A percentile compares a stretch with the other conserved stretches of the same genome.
These are phyloP conservation scores for Cryptosporidium meleagridis DNA, from an alignment of 169 alveolate species.

Conservation along the genomic window DNA sequence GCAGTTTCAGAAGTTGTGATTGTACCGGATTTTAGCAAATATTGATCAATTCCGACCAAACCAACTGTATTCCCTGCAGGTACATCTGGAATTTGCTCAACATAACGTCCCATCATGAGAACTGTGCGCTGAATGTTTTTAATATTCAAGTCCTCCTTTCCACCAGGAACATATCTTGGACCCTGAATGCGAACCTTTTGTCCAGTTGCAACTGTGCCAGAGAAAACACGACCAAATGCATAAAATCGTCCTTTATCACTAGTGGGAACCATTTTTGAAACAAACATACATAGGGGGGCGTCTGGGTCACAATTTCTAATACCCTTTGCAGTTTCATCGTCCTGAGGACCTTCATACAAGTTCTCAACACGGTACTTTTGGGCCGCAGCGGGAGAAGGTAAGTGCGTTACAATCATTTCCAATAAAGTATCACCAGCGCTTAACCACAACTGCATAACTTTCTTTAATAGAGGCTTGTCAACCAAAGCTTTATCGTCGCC, in stretches of 20 bases:
- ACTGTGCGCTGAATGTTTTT: slow-evolving; percentile 98
- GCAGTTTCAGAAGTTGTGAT: slow-evolving; percentile 96
- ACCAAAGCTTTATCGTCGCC: slow-evolving; percentile 94
- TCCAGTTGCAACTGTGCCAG: slow-evolving; percentile 99
- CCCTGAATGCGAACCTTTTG: slow-evolving; percentile 99
- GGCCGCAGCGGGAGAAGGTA: slow-evolving; percentile 98
- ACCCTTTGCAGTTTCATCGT: slow-evolving; percentile 97
- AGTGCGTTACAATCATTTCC: slow-evolving; percentile 98
- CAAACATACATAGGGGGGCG: slow-evolving; percentile 99
- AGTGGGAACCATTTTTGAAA: slow-evolving; percentile 99
- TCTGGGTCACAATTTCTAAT: slow-evolving; percentile 97
- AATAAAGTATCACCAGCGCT: slow-evolving; percentile 99
- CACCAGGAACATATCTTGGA: slow-evolving; percentile 98
- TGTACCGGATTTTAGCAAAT: slow-evolving; percentile 97
- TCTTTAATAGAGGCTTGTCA: slow-evolving; percentile 97
- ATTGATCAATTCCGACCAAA: slow-evolving; percentile 98
- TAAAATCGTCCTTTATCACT: slow-evolving; percentile 98
- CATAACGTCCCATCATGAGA: slow-evolving; percentile 98
- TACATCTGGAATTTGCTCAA: slow-evolving; percentile 96
- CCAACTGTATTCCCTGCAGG: slow-evolving; percentile 99
- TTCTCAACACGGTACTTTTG: slow-evolving; percentile 98
- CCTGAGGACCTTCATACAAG: slow-evolving; percentile 98
- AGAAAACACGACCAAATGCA: slow-evolving; percentile 99
- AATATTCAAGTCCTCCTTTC: slow-evolving; percentile 94
- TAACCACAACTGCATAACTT: slow-evolving; percentile 98